Evolutionary conservation across 345 rosid genomes (phyloP).

Genomic region (Excoecaria agallocha): DNA sequence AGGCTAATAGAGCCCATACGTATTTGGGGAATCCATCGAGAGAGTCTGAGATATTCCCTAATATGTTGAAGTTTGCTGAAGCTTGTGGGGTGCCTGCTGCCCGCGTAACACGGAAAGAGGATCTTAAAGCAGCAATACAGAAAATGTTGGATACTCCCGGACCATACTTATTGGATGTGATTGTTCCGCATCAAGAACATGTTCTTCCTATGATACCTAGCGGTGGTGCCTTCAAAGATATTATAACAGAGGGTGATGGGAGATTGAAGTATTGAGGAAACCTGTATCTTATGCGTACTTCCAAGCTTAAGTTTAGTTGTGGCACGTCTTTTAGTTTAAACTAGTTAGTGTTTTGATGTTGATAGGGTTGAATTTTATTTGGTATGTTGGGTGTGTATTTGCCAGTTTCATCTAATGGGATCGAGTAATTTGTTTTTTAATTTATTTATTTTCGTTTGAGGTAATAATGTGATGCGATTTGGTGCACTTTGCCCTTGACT

Average conservation of each 20-base stretch:
- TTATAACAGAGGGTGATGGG: conserved; percentile 91
- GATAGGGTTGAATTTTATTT: neutral
- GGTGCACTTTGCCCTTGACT: too few species aligned
- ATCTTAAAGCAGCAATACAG: conserved; percentile 70
- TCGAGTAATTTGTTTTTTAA: neutral
- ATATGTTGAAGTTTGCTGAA: conserved; percentile 79
- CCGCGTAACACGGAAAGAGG: conserved; percentile 60
- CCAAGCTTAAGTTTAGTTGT: neutral
- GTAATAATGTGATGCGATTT: neutral
- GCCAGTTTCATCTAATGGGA: neutral
- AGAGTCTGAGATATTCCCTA: conserved; percentile 74
- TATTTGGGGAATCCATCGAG: conserved; percentile 75
- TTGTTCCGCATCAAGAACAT: conserved; percentile 96
- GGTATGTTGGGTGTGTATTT: neutral
- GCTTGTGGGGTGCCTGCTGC: conserved; percentile 88
- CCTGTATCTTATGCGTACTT: neutral
- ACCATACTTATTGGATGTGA: conserved; percentile 82
- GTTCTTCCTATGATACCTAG: conserved; percentile 98
- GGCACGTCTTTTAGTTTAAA: neutral
- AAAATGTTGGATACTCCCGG: conserved; percentile 91
- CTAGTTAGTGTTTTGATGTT: neutral
- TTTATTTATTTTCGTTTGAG: neutral
- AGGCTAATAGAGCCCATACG: conserved; percentile 90
- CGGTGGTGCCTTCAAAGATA: conserved; percentile 83
- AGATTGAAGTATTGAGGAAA: conserved; percentile 37